Evolutionary conservation across 306 rosid genomes (phyloP).

Genomic region (Senna tora): DNA sequence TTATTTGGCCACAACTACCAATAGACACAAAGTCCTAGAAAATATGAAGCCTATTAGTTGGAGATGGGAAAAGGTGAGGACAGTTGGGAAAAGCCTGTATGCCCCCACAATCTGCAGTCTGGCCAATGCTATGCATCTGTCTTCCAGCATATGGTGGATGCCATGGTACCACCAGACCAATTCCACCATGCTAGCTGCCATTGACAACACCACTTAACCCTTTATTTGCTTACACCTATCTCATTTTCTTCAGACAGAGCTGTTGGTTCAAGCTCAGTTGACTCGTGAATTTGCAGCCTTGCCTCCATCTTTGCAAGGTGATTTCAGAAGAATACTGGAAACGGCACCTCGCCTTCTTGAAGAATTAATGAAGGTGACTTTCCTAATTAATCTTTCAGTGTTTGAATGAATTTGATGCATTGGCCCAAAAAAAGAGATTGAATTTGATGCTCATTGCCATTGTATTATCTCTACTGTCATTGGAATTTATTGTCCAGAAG

Average conservation of each 20-base stretch:
- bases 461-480: constrained; percentile 2
- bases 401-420: constrained; percentile 18
- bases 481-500: background rate
- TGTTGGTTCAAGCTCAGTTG: constrained; percentile 94
- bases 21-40: background rate
- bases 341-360: constrained; percentile 95
- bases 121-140: too few species aligned
- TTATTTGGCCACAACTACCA: background rate
- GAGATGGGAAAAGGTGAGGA: background rate
- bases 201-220: background rate
- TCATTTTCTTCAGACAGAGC: constrained; percentile 72
- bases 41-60: background rate
- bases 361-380: constrained; percentile 91
- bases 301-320: constrained; percentile 76
- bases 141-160: background rate
- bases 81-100: background rate
- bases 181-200: background rate
- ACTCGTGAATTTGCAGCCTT: constrained; percentile 71
- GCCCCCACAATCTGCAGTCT: background rate
- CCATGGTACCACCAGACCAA: background rate
- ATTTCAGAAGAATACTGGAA: constrained; percentile 82
- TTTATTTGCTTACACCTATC: constrained; percentile 37
- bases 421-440: too few species aligned
- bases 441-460: constrained; percentile 17
- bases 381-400: constrained; percentile 31